Base-by-base conservation (phyloP, 768 basidiomycete genomes). In the Pulveroboletus sp. region DNA sequence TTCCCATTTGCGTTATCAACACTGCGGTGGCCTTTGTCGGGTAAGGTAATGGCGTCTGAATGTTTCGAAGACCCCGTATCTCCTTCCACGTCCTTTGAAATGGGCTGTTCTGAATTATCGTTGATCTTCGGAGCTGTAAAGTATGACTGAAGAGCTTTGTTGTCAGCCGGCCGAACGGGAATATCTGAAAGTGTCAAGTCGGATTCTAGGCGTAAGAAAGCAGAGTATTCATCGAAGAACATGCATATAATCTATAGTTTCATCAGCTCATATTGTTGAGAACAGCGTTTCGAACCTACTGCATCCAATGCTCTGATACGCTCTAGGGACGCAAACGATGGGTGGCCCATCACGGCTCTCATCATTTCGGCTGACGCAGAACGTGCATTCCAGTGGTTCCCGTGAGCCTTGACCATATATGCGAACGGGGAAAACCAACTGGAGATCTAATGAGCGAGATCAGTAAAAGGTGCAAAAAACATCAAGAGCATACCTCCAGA, bases 371-470 rank as follows among this genome's bases (percentile, higher is more conserved):
- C 19, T 4, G 37, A 46, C 4, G 37, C 27, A 11, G 45, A 46
- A 5, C 20, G 36, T 8, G 27, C 20, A 6, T 46, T 29, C 37
- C 45, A 46, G 8, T n/a, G 36, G 25, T 38, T 46, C 24, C 45
- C 37, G 9, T 46, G 45, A 2, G 37, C 45, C 37, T 46, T 46
- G 25, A 37, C 19, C 45, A 38, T 29, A 23, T 46, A 46, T 4
- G 39, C 45, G 12, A 46, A 46, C 2, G 45, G 45, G 9, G 29
- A 46, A 29, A 38, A 46, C 45, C 45, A 46, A 6, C 45, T 46
- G 9, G 45, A 46, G 25, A 46, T 12, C 45, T 38, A 27, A 25
- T n/a, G 38, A 31, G 25, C 4, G 16, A 14, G 21, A 5, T n/a
- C n/a, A 10, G 17, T 7, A 21, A 17, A n/a, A 4, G 17, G 6